Evolutionary conservation across 768 basidiomycete genomes (phyloP), one percentile per base, ranked within the genome.

Genomic region (Pisolithus microcarpus): DNA sequence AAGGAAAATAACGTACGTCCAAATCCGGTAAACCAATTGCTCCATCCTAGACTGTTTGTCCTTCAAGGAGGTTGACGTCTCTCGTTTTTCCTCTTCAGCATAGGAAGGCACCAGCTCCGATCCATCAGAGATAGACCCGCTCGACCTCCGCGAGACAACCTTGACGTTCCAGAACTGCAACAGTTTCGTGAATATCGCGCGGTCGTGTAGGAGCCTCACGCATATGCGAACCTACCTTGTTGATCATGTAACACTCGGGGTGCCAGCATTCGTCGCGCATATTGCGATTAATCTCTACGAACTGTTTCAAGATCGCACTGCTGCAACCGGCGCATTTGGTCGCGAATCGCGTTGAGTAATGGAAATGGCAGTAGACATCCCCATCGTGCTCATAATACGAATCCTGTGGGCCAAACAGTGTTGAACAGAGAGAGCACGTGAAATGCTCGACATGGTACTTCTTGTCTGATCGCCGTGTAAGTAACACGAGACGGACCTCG

Each of bases 161-260:
- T 97, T 96, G 66, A 98, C 94, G 66, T 98, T 99, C 96, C 96
- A 98, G 70, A 98, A 98, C 92, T 96, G 65, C 24, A 52, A 7
- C 42, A 31, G 30, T 51, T 23, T 16, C 18, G 56, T 65, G 26
- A 63, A 43, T 38, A 52, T 43, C 28, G 30, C 28, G 13, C 13
- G 38, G 24, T 18, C 52, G 28, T n/a, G 19, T 7, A 26, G 43
- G 23, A 26, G 5, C 7, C 16, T 15, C 16, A 44, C 51, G 47
- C 16, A 40, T 26, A 38, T 7, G 39, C 9, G 28, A 1, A 56
- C 79, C 51, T 56, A 95, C 94, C 78, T 98, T 98, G 71, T 97
- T 95, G 58, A 99, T 97, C 95, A 97, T 97, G 69, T 98, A 97
- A 68, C 96, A 99, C 69, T 99, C 96, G 49, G 96, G 96, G 77